These are phyloP conservation scores for Amanita rubescens DNA, from an alignment of 768 basidiomycete genomes.

Conservation along the genomic window DNA sequence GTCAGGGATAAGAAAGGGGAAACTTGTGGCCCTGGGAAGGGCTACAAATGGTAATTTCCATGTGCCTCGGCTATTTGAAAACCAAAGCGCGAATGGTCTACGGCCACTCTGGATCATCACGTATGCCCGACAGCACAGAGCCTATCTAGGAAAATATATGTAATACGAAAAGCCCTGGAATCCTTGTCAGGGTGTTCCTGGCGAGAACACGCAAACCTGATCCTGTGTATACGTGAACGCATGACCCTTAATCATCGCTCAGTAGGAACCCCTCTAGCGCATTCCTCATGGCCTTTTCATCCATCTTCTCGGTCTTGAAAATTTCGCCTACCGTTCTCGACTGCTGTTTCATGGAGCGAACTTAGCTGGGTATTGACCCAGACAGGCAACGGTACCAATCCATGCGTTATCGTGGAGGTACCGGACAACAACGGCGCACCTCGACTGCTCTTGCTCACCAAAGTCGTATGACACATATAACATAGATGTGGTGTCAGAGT, in stretches of 20 bases:
- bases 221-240: too few species aligned
- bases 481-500: conserved; percentile 36
- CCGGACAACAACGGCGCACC: conserved; percentile 12
- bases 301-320: conserved; percentile 23
- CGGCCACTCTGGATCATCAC: too few species aligned
- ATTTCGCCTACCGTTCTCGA: conserved; percentile 17
- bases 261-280: conserved; percentile 36
- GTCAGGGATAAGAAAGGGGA: neutral
- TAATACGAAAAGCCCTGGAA: too few species aligned
- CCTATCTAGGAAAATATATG: too few species aligned
- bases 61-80: neutral
- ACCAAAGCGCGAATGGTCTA: neutral
- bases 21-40: neutral
- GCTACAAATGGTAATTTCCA: neutral
- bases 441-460: conserved; percentile 48
- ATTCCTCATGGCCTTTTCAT: conserved; percentile 24
- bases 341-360: neutral
- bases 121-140: too few species aligned
- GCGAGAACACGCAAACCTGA: too few species aligned
- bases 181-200: too few species aligned
- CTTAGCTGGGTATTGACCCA: conserved; percentile 24
- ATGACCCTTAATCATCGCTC: conserved; percentile 17
- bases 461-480: conserved; percentile 50
- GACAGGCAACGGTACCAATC: conserved; percentile 23
- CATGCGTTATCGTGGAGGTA: conserved; percentile 8